A percentile compares a stretch with the other conserved stretches of the same genome.
Evolutionary conservation across 768 basidiomycete genomes (phyloP).

Genomic region (Lactarius hengduanensis): DNA sequence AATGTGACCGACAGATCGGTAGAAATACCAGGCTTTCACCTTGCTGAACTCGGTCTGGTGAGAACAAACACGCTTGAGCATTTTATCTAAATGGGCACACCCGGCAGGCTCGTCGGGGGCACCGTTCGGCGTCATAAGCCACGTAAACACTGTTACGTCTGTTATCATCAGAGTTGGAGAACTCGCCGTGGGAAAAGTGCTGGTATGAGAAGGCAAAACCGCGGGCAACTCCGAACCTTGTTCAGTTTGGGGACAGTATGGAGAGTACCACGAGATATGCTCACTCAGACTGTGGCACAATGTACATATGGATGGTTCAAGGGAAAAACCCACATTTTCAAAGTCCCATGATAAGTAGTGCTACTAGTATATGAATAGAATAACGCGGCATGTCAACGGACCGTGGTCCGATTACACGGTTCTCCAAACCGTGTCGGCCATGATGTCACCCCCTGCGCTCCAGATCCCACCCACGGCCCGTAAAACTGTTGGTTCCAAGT

Average conservation of each 20-base stretch:
- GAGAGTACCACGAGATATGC: conserved; percentile 14
- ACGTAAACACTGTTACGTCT: background rate
- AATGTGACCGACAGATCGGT: conserved; percentile 26
- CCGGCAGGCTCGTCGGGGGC: conserved; percentile 3
- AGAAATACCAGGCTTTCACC: conserved; percentile 10
- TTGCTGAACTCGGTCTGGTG: conserved; percentile 19
- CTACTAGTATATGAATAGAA: background rate
- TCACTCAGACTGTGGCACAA: background rate
- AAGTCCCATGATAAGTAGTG: conserved; percentile 16
- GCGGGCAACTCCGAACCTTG: background rate
- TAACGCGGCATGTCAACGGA: background rate
- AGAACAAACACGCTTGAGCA: conserved; percentile 20
- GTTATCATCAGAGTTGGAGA: background rate
- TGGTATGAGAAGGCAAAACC: background rate
- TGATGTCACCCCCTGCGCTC: conserved; percentile 32
- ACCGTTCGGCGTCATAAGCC: background rate
- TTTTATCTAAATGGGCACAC: conserved; percentile 19
- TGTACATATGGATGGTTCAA: conserved; percentile 2
- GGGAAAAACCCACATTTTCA: background rate
- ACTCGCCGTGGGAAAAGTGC: background rate
- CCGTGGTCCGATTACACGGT: conserved; percentile 3
- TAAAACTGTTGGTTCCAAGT: conserved; percentile 58
- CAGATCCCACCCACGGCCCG: conserved; percentile 36
- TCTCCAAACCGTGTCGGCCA: conserved; percentile 25
- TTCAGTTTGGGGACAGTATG: background rate